Base-by-base conservation (phyloP, 208 protist species). In the Trypanosoma cruzi region DNA sequence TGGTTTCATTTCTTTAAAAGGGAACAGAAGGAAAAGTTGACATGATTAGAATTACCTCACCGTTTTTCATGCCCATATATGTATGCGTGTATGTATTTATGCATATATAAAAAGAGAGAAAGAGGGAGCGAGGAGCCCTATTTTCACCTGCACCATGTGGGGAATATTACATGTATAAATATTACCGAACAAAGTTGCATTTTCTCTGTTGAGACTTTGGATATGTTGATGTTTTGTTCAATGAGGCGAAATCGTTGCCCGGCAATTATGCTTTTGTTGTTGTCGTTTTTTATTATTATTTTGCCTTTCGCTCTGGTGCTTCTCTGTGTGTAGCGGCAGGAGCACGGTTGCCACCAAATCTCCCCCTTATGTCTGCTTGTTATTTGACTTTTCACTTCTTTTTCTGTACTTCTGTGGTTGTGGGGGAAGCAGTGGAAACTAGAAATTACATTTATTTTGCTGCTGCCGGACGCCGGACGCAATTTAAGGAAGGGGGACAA, bases 281-380 rank as follows among this genome's bases (percentile, higher is more conserved):
- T 66, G 20, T 66, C 56, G n/a, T 56, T 66, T 40, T 20, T 42
- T 11, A 40, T 44, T 18, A 36, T 66, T 55, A 28, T 52, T 64
- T 64, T 13, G 4, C 22, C 26, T 4, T 4, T 32, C 22, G 7
- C 22, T 32, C n/a, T n/a, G n/a, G n/a, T n/a, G n/a, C n/a, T n/a
- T n/a, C n/a, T n/a, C n/a, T n/a, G n/a, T n/a, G n/a, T n/a, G n/a
- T n/a, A n/a, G n/a, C n/a, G n/a, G n/a, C n/a, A n/a, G n/a, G n/a
- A n/a, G n/a, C n/a, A n/a, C n/a, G n/a, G n/a, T n/a, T n/a, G n/a
- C n/a, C n/a, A n/a, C n/a, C n/a, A n/a, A n/a, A n/a, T 56, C 22
- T 56, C 6, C 10, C 29, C 7, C 36, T 4, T 40, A 4, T 40
- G 36, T 11, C 36, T 40, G 7, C 36, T 40, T 11, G 36, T 40